Evolutionary conservation across 192 early-diverging fungal genomes (phyloP), one percentile per base, ranked within the genome.

Genomic region (Podila verticillata): DNA sequence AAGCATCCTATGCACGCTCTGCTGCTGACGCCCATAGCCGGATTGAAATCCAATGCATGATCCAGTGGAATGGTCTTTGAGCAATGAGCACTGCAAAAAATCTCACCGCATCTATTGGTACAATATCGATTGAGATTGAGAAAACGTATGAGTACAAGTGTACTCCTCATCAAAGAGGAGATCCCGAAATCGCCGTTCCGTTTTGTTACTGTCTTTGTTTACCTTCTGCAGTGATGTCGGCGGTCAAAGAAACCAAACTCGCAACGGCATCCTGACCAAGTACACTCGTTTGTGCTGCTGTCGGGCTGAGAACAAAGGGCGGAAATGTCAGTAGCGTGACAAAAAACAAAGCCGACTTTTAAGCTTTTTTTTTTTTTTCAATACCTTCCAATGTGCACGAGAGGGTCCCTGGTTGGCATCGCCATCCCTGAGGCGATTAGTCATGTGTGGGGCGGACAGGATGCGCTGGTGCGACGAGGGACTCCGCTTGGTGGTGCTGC

Each of bases 351-450:
- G 51, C 6, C 20, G 17, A 9, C 6, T 17, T n/a, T 54, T 54
- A 54, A 54, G 22, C 51, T 54, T 54, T n/a, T 54, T 26, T 54
- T 8, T 48, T 48, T 48, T 34, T 34, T 34, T 34, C 15, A 44
- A 44, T 79, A 71, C 75, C 75, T 79, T 79, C 75, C 75, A 79
- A 32, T 79, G 75, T n/a, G 75, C 75, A 57, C 75, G 75, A 28
- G 68, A 56, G 10, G 75, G 75, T 4, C 75, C 69, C 57, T 19
- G 59, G 0, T 48, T 57, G 51, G 51, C 22, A n/a, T 19, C 60
- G 1, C 51, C 47, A 15, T 35, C 51, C 6, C 69, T 63, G 57
- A 60, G 12, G 7, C 75, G 75, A 57, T 79, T 36, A 0, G 75
- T 70, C 51, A 63, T 51, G 22, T 65, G 48, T 4, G 74, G 74